Conservation (phyloP, 1,284 basidiomycete genomes). For the Malassezia nana region DNA sequence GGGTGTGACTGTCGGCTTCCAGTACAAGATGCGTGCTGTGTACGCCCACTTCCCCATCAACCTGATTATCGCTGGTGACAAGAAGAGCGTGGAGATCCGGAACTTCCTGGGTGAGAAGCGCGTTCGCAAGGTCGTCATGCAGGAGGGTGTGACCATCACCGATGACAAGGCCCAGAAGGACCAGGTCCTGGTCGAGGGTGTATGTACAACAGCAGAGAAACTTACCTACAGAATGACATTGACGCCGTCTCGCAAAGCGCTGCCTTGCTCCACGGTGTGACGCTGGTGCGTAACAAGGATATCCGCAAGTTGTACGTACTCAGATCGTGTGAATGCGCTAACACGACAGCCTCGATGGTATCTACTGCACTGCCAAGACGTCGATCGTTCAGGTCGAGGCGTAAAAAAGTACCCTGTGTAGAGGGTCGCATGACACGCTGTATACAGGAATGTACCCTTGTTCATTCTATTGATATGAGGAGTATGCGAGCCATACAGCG, state of each 20-base stretch:
- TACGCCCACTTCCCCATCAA: constrained; percentile 99
- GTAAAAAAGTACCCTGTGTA: constrained; percentile 50
- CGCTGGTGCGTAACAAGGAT: constrained; percentile 52
- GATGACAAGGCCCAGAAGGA: constrained; percentile 96
- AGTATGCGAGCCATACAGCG: neutral
- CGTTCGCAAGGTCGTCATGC: constrained; percentile 84
- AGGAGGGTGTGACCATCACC: constrained; percentile 71
- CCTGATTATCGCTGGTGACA: constrained; percentile 81
- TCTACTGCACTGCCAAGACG: constrained; percentile 82
- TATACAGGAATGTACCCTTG: constrained; percentile 22
- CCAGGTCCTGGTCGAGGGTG: constrained; percentile 46
- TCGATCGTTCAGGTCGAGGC: constrained; percentile 53
- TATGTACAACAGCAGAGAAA: neutral
- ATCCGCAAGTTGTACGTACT: constrained; percentile 49
- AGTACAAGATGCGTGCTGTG: constrained; percentile 80
- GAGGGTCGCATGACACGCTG: constrained; percentile 15
- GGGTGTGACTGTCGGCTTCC: constrained; percentile 78
- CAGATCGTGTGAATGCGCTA: neutral
- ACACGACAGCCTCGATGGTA: constrained; percentile 50
- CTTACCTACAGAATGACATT: constrained; percentile 52
- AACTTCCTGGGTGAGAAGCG: constrained; percentile 94
- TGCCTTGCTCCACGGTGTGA: constrained; percentile 45
- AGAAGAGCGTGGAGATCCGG: constrained; percentile 78
- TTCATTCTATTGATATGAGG: constrained; percentile 4
- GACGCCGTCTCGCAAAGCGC: constrained; percentile 48